Evolutionary conservation across 768 basidiomycete genomes (phyloP).

Genomic region (Pholiota conissans): DNA sequence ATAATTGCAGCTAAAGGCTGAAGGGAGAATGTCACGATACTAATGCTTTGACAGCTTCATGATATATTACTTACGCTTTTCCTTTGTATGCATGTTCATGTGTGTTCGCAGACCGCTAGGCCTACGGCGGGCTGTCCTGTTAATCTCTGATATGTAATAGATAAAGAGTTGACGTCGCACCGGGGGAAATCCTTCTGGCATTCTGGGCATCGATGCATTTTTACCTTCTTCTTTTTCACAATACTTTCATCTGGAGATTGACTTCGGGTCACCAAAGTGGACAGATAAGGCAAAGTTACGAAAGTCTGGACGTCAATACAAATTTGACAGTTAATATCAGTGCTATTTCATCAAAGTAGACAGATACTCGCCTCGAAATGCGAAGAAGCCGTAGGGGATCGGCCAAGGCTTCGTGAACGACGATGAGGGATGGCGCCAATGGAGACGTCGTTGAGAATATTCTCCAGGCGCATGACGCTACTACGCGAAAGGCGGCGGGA

Average conservation of each 20-base stretch:
- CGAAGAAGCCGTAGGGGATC: conserved; percentile 8
- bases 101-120: conserved; percentile 34
- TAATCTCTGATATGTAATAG: background rate
- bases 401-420: background rate
- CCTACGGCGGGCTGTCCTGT: conserved; percentile 11
- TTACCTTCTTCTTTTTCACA: conserved; percentile 32
- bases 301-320: background rate
- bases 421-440: conserved; percentile 5
- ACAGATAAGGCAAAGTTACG: conserved; percentile 2
- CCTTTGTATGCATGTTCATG: conserved; percentile 36
- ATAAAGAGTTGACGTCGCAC: conserved; percentile 13
- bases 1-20: conserved; percentile 44
- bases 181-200: conserved; percentile 35
- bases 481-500: conserved; percentile 11
- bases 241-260: conserved; percentile 18
- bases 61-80: conserved; percentile 27
- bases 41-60: background rate
- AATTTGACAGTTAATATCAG: background rate
- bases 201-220: conserved; percentile 32
- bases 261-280: conserved; percentile 6
- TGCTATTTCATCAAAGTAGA: background rate
- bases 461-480: conserved; percentile 25
- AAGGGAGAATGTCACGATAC: background rate
- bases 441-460: conserved; percentile 23
- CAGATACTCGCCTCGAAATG: conserved; percentile 9